A percentile compares a stretch with the other conserved stretches of the same genome.
phyloP scores from a whole-genome alignment of 2,329 filamentous ascomycete species.

The Xylariaceae sp. region DNA sequence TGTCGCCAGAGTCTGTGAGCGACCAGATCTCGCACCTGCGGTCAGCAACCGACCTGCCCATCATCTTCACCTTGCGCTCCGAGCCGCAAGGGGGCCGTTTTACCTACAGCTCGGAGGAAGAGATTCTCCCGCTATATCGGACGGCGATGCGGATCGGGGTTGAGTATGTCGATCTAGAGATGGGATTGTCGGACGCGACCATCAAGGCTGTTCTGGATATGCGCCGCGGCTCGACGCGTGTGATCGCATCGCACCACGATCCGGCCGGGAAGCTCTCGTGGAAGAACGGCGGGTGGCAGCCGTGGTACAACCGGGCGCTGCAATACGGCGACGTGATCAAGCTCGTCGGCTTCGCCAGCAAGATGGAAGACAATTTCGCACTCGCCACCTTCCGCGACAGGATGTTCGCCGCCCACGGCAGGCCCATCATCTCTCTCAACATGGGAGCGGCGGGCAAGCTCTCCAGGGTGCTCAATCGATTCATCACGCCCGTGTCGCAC shows the following conservation, averaged over 20 bases:
- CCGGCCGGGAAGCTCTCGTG: constrained; percentile 73
- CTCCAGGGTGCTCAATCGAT: constrained; percentile 82
- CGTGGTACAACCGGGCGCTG: constrained; percentile 82
- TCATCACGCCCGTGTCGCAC: constrained; percentile 93
- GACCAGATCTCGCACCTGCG: constrained; percentile 78
- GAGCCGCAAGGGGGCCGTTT: constrained; percentile 82
- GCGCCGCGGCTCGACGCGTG: constrained; percentile 66
- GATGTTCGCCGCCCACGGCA: constrained; percentile 66
- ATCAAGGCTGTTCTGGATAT: constrained; percentile 61
- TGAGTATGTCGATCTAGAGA: constrained; percentile 90
- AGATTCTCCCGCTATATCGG: constrained; percentile 68
- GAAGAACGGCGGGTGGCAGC: constrained; percentile 88
- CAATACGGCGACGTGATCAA: constrained; percentile 93
- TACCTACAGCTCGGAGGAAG: constrained; percentile 67
- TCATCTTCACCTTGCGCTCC: constrained; percentile 91
- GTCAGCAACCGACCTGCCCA: constrained; percentile 63
- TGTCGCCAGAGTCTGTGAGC: constrained; percentile 68
- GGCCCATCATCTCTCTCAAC: constrained; percentile 91
- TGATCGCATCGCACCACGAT: constrained; percentile 96
- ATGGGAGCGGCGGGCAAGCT: constrained; percentile 87
- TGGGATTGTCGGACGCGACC: constrained; percentile 74
- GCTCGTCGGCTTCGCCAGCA: constrained; percentile 74
- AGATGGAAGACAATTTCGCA: constrained; percentile 78
- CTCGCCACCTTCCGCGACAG: constrained; percentile 74
- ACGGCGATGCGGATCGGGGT: constrained; percentile 76